A percentile compares a stretch with the other conserved stretches of the same genome.
Evolutionary conservation across 1,284 basidiomycete species (phyloP).

Genomic region (Malassezia nana): DNA sequence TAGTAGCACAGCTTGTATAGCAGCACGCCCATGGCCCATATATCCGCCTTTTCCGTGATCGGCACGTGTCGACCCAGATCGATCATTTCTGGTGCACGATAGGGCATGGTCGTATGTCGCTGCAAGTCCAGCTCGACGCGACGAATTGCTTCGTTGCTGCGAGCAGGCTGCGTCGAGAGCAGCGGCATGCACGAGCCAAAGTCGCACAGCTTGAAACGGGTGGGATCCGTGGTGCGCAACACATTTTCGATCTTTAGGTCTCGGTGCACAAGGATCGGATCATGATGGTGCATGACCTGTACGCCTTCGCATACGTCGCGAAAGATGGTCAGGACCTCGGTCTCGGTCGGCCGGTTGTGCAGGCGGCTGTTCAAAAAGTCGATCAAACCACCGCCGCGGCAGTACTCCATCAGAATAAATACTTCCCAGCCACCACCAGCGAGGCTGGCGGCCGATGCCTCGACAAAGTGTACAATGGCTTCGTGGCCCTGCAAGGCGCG

Average conservation of each 20-base stretch:
- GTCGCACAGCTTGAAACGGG: conserved; percentile 85
- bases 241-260: conserved; percentile 96
- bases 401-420: conserved; percentile 98
- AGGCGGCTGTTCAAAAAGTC: conserved; percentile 97
- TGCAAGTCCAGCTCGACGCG: conserved; percentile 83
- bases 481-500: conserved; percentile 61
- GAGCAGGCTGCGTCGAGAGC: conserved; percentile 27
- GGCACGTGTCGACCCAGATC: conserved; percentile 73
- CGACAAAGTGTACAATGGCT: conserved; percentile 85
- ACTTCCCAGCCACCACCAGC: conserved; percentile 73
- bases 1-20: conserved; percentile 88
- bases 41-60: conserved; percentile 78
- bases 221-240: conserved; percentile 52
- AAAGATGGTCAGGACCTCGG: conserved; percentile 94
- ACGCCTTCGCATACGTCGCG: conserved; percentile 41
- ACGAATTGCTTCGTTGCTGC: conserved; percentile 54
- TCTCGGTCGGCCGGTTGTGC: conserved; percentile 81
- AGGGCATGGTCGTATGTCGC: conserved; percentile 85
- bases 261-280: conserved; percentile 80
- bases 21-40: conserved; percentile 67
- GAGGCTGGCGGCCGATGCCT: conserved; percentile 57
- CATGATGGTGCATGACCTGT: conserved; percentile 73
- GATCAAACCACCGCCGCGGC: conserved; percentile 83
- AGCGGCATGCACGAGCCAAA: conserved; percentile 79
- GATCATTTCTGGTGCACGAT: conserved; percentile 94